Evolutionary conservation across 495 filamentous ascomycete species (phyloP).

Genomic region (Tuber calosporum): DNA sequence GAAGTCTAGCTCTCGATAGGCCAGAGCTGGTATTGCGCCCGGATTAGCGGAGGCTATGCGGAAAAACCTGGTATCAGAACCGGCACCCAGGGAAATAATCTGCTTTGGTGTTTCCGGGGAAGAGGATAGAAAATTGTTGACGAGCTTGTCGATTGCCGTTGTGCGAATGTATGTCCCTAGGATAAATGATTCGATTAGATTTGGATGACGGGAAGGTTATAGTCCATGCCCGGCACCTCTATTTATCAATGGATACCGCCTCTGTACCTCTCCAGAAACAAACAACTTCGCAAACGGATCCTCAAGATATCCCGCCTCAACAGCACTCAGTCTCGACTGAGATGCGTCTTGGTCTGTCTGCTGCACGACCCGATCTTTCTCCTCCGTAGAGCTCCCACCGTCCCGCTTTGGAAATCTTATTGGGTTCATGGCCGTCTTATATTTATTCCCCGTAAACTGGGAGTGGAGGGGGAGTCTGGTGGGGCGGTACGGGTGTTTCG

Average conservation of each 20-base stretch:
- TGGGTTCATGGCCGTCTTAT: neutral
- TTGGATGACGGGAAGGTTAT: slow-evolving; percentile 8
- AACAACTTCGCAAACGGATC: slow-evolving; percentile 71
- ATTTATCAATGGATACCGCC: slow-evolving; percentile 84
- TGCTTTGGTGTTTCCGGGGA: slow-evolving; percentile 54
- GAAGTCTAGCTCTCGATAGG: slow-evolving; percentile 95
- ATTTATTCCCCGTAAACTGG: neutral
- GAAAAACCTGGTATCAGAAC: slow-evolving; percentile 83
- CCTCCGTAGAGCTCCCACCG: slow-evolving; percentile 1
- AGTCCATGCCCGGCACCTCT: slow-evolving; percentile 55
- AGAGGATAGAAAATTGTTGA: slow-evolving; percentile 58
- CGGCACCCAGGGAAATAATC: slow-evolving; percentile 88
- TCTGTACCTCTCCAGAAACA: slow-evolving; percentile 43
- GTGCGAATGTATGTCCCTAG: slow-evolving; percentile 91
- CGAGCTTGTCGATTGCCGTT: slow-evolving; percentile 71
- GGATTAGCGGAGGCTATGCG: slow-evolving; percentile 51
- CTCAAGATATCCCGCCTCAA: slow-evolving; percentile 74
- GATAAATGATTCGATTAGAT: neutral
- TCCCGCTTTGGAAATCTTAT: neutral
- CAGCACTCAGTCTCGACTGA: slow-evolving; percentile 78
- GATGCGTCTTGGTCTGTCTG: slow-evolving; percentile 88
- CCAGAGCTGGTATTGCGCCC: slow-evolving; percentile 44
- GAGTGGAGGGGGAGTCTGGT: neutral
- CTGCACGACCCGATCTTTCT: slow-evolving; percentile 53
- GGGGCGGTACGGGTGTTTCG: neutral